These are phyloP conservation scores for Lantana camara DNA, from an alignment of 257 asterid species.

Conservation along the genomic window DNA sequence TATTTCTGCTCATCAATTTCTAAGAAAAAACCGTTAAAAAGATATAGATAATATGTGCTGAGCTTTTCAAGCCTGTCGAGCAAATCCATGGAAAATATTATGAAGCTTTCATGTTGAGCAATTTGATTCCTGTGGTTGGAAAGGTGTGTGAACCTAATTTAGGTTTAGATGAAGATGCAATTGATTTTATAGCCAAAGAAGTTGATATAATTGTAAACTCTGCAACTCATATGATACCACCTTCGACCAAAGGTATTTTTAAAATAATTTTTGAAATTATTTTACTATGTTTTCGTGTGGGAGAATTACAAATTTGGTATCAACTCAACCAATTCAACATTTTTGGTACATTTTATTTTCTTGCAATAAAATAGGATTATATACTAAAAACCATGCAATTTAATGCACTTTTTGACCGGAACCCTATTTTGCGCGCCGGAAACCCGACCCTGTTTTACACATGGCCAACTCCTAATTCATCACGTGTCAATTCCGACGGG, in stretches of 20 bases:
- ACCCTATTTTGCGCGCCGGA: too few relatives aligned
- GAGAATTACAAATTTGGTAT: too few relatives aligned
- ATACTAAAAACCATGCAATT: too few relatives aligned
- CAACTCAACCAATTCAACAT: too few relatives aligned
- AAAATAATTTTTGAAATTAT: background rate
- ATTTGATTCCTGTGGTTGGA: slow-evolving; percentile 81
- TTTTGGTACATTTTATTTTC: too few relatives aligned
- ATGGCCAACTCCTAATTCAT: too few relatives aligned
- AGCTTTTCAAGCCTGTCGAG: slow-evolving; percentile 74
- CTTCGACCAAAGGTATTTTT: slow-evolving; percentile 77
- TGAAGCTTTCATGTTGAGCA: slow-evolving; percentile 77
- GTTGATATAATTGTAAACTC: slow-evolving; percentile 78
- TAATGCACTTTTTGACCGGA: too few relatives aligned
- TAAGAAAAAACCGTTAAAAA: background rate
- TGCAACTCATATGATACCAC: slow-evolving; percentile 93
- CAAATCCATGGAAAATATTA: slow-evolving; percentile 78
- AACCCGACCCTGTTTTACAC: too few relatives aligned
- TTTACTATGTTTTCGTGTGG: background rate
- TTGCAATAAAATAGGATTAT: too few relatives aligned
- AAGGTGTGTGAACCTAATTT: slow-evolving; percentile 71
- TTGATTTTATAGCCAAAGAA: slow-evolving; percentile 51
- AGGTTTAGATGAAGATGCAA: slow-evolving; percentile 67
- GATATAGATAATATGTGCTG: slow-evolving; percentile 69
- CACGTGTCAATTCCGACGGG: too few relatives aligned
- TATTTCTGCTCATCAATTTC: background rate